Base-by-base conservation (phyloP, 75 land plant species). In the Picea sitchensis region DNA sequence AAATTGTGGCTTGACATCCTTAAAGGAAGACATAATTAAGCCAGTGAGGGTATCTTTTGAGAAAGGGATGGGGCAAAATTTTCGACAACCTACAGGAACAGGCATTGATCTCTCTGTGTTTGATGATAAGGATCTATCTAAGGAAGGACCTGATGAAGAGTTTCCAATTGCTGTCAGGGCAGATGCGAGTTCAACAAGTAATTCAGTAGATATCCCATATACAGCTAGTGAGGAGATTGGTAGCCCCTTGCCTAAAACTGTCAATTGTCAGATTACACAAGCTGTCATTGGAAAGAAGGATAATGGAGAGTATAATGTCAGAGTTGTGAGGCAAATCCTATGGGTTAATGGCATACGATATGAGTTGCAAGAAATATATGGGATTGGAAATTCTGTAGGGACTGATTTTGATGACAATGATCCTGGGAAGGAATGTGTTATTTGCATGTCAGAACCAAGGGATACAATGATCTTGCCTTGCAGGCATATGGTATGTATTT, bases 331-430 rank as follows among this genome's bases (percentile, higher is more conserved):
- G 84, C 96, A 94, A 75, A 83, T 94, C 61, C 76, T 94, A 73
- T 91, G 92, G 91, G 76, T 91, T 63, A 86, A 91, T 78, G 93
- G 88, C 13, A 79, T 86, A 30, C 79, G 96, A 8, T 94, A 94
- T 85, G 96, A 94, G 80, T 73, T 94, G 38, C 94, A 91, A 41
- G 96, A 94, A 64, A 80, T 94, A 31, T 94, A 85, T 85, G 96
- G 96, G n/a, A 86, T 91, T 80, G 93, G 79, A 51, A 88, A 62
- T 60, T 78, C 81, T 59, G 75, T 69, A 59, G 85, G 78, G 44
- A 77, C 76, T 77, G 86, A 85, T 9, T 75, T 83, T 84, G 83
- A 85, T 62, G 86, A 82, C 76, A 80, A 80, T 81, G 92, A 86
- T 57, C 15, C 87, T 13, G 93, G 96, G 23, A 91, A 88, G 78